Percentiles rank a stretch among this genome's conserved stretches.
These are phyloP conservation scores for Lactarius hatsudake DNA, from an alignment of 768 basidiomycete genomes.

Conservation along the genomic window DNA sequence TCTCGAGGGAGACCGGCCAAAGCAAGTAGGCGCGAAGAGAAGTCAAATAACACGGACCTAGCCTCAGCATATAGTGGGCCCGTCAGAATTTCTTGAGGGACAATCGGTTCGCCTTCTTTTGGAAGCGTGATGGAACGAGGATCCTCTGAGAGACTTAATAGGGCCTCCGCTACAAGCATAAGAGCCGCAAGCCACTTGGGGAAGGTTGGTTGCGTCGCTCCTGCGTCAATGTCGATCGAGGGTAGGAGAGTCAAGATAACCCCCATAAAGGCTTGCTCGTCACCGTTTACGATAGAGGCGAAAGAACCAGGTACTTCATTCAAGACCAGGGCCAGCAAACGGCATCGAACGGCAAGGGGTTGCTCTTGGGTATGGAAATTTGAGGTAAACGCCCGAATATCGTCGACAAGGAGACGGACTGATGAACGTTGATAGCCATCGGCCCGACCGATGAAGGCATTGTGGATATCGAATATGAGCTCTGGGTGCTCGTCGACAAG, in stretches of 20 bases:
- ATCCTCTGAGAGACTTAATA: slow-evolving; percentile 74
- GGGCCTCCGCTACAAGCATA: slow-evolving; percentile 80
- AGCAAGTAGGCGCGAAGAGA: slow-evolving; percentile 68
- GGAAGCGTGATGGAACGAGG: slow-evolving; percentile 64
- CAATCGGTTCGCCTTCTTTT: slow-evolving; percentile 65
- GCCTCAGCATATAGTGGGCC: slow-evolving; percentile 65
- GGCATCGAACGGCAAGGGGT: slow-evolving; percentile 75
- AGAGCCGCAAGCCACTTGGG: slow-evolving; percentile 89
- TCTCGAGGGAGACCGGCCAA: slow-evolving; percentile 67
- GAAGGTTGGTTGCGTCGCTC: slow-evolving; percentile 50
- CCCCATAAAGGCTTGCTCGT: slow-evolving; percentile 61
- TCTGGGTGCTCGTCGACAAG: slow-evolving; percentile 86
- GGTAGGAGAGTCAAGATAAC: slow-evolving; percentile 63
- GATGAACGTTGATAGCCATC: slow-evolving; percentile 61
- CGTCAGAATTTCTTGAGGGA: slow-evolving; percentile 46
- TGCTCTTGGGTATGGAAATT: slow-evolving; percentile 67
- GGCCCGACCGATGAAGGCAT: slow-evolving; percentile 69
- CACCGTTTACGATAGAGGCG: slow-evolving; percentile 41
- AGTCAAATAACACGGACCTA: slow-evolving; percentile 67
- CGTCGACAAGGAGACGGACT: slow-evolving; percentile 70
- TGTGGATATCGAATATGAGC: slow-evolving; percentile 84
- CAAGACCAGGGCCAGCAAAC: slow-evolving; percentile 80
- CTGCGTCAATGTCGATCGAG: slow-evolving; percentile 50
- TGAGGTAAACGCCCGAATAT: slow-evolving; percentile 67
- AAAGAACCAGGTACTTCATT: slow-evolving; percentile 68